Percentiles rank a stretch among this genome's conserved stretches.
Conservation (phyloP, 345 rosid genomes). For the Eucalyptus regnans region DNA sequence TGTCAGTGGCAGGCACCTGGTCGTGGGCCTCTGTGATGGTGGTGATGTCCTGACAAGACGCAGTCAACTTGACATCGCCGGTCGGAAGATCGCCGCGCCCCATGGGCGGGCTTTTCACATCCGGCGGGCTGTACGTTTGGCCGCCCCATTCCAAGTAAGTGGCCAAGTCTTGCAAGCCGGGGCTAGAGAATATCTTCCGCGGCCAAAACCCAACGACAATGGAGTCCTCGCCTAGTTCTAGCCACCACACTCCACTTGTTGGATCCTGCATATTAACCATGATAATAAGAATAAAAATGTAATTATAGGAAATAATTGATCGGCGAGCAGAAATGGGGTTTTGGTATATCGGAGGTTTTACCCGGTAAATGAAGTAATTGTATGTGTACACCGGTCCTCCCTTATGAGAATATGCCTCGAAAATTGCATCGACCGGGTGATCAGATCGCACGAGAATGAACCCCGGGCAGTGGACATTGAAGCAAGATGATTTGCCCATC, state of each 20-base stretch:
- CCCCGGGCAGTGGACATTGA: neutral
- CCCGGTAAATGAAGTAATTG: neutral
- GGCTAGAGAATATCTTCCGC: neutral
- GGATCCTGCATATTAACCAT: neutral
- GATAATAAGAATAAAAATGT: neutral
- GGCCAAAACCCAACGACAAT: neutral
- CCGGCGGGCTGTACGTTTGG: neutral
- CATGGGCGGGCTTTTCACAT: neutral
- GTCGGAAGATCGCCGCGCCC: neutral
- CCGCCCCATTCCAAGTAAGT: constrained; percentile 2
- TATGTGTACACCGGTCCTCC: neutral
- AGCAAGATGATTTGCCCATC: neutral
- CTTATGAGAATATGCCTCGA: neutral
- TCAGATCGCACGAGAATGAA: neutral
- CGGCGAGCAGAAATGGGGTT: neutral
- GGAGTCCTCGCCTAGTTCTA: neutral
- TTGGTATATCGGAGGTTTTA: neutral
- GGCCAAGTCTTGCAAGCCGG: neutral
- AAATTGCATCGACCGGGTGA: neutral
- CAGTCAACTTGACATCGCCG: neutral
- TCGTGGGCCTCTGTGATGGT: neutral
- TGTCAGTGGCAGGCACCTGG: neutral
- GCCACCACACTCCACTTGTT: neutral
- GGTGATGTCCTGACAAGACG: neutral
- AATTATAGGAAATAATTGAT: neutral